Percentiles rank a stretch among this genome's conserved stretches.
These are phyloP conservation scores for Carex arenaria DNA, from an alignment of 202 grass and related monocot species.

Conservation along the genomic window DNA sequence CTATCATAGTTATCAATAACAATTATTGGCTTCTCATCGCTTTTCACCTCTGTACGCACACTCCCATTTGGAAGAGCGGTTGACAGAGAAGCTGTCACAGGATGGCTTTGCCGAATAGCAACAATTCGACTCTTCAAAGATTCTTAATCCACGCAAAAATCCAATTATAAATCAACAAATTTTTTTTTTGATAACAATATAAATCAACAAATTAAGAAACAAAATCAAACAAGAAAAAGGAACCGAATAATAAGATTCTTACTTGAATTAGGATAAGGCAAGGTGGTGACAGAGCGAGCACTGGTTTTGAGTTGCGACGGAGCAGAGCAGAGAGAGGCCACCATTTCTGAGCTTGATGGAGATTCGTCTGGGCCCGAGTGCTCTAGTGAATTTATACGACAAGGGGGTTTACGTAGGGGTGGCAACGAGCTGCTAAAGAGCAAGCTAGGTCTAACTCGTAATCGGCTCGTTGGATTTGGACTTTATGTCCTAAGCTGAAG, in stretches of 20 bases:
- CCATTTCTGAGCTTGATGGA: neutral
- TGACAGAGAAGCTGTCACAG: slow-evolving; percentile 1
- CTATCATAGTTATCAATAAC: slow-evolving; percentile 98
- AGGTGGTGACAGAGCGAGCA: neutral
- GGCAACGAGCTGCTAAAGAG: too few relatives aligned
- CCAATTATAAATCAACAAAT: neutral
- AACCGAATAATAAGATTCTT: neutral
- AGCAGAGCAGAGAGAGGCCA: neutral
- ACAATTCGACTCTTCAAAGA: neutral
- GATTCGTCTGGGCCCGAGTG: neutral
- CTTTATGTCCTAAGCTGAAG: too few relatives aligned
- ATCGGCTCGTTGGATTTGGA: too few relatives aligned
- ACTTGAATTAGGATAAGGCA: neutral
- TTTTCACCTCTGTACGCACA: neutral
- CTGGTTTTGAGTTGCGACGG: neutral
- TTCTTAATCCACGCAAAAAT: neutral
- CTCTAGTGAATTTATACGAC: neutral
- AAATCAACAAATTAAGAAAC: neutral
- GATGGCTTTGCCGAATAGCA: neutral
- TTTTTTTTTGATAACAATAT: neutral
- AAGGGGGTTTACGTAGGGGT: neutral
- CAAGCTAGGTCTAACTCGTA: too few relatives aligned
- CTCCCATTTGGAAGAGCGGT: neutral
- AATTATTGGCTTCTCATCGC: slow-evolving; percentile 57
- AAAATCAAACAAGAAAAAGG: neutral